A percentile compares a stretch with the other conserved stretches of the same genome.
phyloP scores from a whole-genome alignment of 163 green algal genomes.

The Trebouxia gelatinosa region DNA sequence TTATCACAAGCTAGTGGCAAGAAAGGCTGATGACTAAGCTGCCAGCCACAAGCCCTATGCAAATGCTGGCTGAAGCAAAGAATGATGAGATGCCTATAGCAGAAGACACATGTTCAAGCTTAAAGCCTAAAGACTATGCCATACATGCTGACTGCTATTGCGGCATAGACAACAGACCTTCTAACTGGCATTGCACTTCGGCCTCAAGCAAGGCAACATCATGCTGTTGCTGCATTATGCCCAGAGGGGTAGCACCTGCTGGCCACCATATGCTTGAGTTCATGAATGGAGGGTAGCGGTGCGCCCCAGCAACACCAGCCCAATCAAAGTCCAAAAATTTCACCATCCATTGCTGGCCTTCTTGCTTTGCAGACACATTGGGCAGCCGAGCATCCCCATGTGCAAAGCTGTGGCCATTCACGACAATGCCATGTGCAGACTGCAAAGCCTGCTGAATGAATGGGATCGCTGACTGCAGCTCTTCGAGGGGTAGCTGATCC shows the following conservation, averaged over 20 bases:
- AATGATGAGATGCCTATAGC: too few relatives aligned
- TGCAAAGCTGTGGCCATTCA: background rate
- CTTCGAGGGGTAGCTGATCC: background rate
- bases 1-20: too few relatives aligned
- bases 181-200: background rate
- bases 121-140: too few relatives aligned
- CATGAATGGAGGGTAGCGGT: constrained; percentile 2
- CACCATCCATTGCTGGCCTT: background rate
- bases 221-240: background rate
- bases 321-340: constrained; percentile 18
- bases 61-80: too few relatives aligned
- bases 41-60: too few relatives aligned
- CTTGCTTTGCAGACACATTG: constrained; percentile 3
- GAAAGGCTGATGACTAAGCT: too few relatives aligned
- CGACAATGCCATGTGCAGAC: background rate
- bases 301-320: constrained; percentile 2
- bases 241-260: background rate
- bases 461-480: background rate
- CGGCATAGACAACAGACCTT: background rate
- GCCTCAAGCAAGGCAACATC: background rate
- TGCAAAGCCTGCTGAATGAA: constrained; percentile 9
- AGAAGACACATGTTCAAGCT: too few relatives aligned
- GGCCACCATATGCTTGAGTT: background rate
- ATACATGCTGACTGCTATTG: background rate
- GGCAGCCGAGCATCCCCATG: background rate